These are phyloP conservation scores for Pecoramyces ruminantium DNA, from an alignment of 192 early-diverging fungal genomes.

Conservation along the genomic window DNA sequence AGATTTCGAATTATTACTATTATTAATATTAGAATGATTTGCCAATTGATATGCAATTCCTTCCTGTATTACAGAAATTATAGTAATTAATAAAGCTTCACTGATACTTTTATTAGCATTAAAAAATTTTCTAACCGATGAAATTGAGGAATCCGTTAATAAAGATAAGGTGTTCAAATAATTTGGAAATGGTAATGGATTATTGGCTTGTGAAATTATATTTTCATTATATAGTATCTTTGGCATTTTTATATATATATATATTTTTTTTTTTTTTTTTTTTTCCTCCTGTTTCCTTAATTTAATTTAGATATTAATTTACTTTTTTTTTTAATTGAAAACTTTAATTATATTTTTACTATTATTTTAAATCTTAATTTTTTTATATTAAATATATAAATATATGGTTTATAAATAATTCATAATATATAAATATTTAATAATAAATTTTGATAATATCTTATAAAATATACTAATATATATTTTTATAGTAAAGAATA, in stretches of 20 bases:
- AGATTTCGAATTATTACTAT: background rate
- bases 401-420: no score
- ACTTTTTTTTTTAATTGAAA: no score
- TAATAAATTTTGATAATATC: no score
- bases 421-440: no score
- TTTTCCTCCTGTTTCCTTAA: no score
- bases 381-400: no score
- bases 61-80: background rate
- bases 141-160: background rate
- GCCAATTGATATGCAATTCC: background rate
- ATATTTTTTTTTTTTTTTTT: no score
- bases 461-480: no score
- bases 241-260: background rate
- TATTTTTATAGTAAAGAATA: no score
- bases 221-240: background rate
- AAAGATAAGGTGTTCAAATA: background rate
- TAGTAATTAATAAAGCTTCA: background rate
- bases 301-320: no score
- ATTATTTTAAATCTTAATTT: no score
- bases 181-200: background rate
- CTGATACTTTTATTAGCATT: background rate
- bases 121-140: background rate
- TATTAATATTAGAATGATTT: background rate
- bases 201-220: background rate
- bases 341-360: no score